Base-by-base conservation (phyloP, 306 rosid genomes). In the Vigna trinervia region DNA sequence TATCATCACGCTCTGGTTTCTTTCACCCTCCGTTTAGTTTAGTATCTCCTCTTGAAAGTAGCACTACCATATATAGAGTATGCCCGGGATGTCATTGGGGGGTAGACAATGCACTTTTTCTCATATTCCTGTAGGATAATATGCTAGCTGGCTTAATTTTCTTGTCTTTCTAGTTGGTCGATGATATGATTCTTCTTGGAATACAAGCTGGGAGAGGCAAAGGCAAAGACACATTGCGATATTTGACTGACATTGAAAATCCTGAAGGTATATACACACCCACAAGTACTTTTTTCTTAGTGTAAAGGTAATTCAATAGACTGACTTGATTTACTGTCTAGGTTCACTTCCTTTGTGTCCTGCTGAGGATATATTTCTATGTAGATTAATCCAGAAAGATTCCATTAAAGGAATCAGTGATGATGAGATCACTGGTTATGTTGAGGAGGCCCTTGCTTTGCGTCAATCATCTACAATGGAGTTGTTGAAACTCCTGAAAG, bases 151-250 rank as follows among this genome's bases (percentile, higher is more conserved):
- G 19, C 59, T 72, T 70, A 69, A 60, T 87, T 77, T 76, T 75
- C 26, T 68, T 86, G 60, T 57, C 51, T 73, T 17, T 86, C 70
- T 86, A 95, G 97, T 82, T 95, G 86, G 89, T 86, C 77, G 93
- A 88, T 80, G 97, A 95, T 87, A 82, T 92, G 83, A 46, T 79
- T 73, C 90, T 92, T 87, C 97, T 92, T 23, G 97, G 97, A 39
- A 77, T 83, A 86, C 89, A 70, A 85, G 88, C 89, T 60, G 92
- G 97, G 73, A 88, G 90, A 78, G 86, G 85, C 79, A 87, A 77
- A 86, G 82, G 84, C 79, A 87, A 77, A 86, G 84, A 82, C 56
- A 86, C 83, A 60, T 81, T 91, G 69, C 79, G 79, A 76, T 57
- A 56, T 53, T 75, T 90, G 81, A 84, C 87, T 70, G 30, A 19